phyloP scores from a whole-genome alignment of 108 stramenopile species.

The Cyclotella atomus region DNA sequence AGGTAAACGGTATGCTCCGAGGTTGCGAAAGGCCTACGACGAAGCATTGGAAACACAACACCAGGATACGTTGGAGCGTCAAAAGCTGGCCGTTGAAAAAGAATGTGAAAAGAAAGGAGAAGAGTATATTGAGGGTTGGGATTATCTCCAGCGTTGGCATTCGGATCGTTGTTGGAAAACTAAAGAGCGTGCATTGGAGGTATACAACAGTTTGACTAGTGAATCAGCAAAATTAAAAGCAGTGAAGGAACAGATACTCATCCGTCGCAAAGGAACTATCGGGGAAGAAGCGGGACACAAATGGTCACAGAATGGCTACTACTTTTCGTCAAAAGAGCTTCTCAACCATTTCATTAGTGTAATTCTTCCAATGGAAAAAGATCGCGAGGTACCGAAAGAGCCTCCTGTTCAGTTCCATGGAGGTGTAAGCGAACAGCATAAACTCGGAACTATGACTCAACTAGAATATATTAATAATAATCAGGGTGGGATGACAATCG shows the following conservation, averaged over 20 bases:
- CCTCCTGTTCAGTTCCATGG: not conserved
- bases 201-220: not conserved
- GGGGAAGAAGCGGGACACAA: not conserved
- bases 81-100: not conserved
- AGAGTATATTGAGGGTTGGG: conserved; percentile 3
- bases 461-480: not conserved
- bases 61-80: not conserved
- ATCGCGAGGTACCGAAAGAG: not conserved
- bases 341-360: conserved; percentile 1
- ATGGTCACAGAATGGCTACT: not conserved
- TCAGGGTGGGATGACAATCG: no score
- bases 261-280: not conserved
- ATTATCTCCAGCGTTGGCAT: not conserved
- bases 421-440: not conserved
- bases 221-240: conserved; percentile 8
- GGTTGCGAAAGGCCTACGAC: not conserved
- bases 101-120: not conserved
- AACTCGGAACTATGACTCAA: not conserved
- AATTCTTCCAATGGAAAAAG: not conserved
- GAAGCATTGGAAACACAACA: not conserved
- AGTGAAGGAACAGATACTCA: conserved; percentile 10
- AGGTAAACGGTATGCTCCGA: conserved; percentile 1
- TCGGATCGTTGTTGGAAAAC: conserved; percentile 3
- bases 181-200: not conserved
- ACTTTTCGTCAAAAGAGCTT: not conserved